Evolutionary conservation across 2,329 filamentous ascomycete genomes (phyloP), one percentile per base, ranked within the genome.

Genomic region (Trichophyton rubrum): DNA sequence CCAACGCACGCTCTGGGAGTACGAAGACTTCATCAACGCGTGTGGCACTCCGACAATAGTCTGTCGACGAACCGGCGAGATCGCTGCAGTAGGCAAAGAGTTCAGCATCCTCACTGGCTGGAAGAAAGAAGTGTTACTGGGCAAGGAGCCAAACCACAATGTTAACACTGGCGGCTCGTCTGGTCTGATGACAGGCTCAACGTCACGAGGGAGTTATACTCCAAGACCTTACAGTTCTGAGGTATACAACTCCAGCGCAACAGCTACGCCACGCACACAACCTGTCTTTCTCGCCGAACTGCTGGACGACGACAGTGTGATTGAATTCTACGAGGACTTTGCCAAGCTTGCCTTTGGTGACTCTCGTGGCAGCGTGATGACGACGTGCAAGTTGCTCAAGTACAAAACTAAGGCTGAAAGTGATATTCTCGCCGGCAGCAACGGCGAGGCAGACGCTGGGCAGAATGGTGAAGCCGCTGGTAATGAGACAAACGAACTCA

Each of bases 301-400:
- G 35, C 82, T 99, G 66, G 93, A 97, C 67, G 90, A 96, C 65
- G 90, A 96, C 68, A 91, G 87, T 61, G 90, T 95, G 0, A 86
- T 96, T 3, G 86, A 95, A 66, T 97, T 96, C 72, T 96, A 96
- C 72, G 91, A 96, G 67, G 90, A 97, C 71, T 97, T 95, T 74
- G 88, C 92, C 0, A 86, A 91, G 64, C 80, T 97, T 1, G 92
- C 92, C 0, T 97, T 96, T 73, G 90, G 90, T 40, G 90, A 96
- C 71, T 90, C 90, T 43, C 83, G 90, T 35, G 90, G 91, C 15
- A 88, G 86, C 66, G 89, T 95, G 53, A 89, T 86, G 68, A 86
- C 88, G 59, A 87, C 86, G 64, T 93, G 90, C 68, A 89, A 90
- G 63, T 79, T 97, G 61, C 82, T 97, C 59, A 95, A 95, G 72